These are phyloP conservation scores for Xylariaceae sp. DNA, from an alignment of 2,329 filamentous ascomycete species.

Conservation along the genomic window DNA sequence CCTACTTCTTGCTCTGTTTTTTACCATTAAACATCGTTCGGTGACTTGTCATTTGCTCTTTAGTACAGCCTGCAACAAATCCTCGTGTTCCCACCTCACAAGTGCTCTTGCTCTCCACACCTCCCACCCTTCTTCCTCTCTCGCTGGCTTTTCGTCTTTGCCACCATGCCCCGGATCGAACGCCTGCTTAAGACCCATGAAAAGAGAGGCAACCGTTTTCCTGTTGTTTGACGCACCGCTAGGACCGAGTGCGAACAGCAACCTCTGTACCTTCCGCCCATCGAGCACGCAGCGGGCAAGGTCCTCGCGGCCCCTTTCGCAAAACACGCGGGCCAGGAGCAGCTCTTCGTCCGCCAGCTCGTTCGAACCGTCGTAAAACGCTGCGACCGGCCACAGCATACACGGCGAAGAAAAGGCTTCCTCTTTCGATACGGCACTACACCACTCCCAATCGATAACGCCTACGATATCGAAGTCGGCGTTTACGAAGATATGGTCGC, in stretches of 20 bases:
- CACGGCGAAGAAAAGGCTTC: slow-evolving; percentile 42
- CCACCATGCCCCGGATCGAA: no score
- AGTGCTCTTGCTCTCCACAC: no score
- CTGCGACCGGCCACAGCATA: slow-evolving; percentile 42
- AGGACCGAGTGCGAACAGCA: slow-evolving; percentile 25
- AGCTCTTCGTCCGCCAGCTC: slow-evolving; percentile 32
- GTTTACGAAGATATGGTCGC: slow-evolving; percentile 50
- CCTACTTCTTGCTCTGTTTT: no score
- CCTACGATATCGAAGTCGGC: slow-evolving; percentile 47
- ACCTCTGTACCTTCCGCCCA: slow-evolving; percentile 32
- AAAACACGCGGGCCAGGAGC: slow-evolving; percentile 31
- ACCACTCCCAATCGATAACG: slow-evolving; percentile 52
- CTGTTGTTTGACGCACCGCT: background rate
- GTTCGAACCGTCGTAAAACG: slow-evolving; percentile 41
- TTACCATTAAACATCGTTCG: no score
- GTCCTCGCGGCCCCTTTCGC: slow-evolving; percentile 28
- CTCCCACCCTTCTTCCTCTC: no score
- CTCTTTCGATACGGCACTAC: slow-evolving; percentile 33
- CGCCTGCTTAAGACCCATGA: slow-evolving; percentile 16
- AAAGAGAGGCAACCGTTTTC: slow-evolving; percentile 14
- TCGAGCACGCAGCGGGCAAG: slow-evolving; percentile 26
- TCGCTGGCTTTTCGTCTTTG: no score
- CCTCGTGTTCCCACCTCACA: no score
- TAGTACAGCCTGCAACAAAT: no score
- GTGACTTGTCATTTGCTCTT: no score